Evolutionary conservation across 768 basidiomycete species (phyloP).

Genomic region (Podaxis mareebaensis): DNA sequence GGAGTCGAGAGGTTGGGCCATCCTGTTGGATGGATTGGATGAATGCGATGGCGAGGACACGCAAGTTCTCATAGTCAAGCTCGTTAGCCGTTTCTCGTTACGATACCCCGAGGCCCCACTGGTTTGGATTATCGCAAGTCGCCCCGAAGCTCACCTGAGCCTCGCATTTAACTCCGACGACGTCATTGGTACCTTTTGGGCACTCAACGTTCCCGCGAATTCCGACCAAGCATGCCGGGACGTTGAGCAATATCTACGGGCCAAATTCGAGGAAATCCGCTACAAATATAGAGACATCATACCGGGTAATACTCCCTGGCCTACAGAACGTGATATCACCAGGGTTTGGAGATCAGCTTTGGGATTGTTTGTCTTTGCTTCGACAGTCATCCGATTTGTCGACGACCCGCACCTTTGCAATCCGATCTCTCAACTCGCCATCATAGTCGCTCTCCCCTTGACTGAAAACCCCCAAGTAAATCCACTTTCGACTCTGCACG

Average conservation of each 20-base stretch:
- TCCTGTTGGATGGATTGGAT: slow-evolving; percentile 4
- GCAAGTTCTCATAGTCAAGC: neutral
- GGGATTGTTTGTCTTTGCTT: neutral
- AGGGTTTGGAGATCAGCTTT: neutral
- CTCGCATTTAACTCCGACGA: neutral
- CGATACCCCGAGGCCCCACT: neutral
- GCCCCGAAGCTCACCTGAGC: neutral
- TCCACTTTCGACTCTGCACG: neutral
- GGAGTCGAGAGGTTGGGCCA: neutral
- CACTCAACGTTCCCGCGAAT: neutral
- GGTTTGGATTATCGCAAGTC: neutral
- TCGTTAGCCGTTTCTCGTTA: neutral
- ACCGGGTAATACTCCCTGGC: neutral
- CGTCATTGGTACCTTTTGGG: neutral
- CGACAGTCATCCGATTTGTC: neutral
- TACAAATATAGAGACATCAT: neutral
- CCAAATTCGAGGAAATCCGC: neutral
- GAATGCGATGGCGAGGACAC: slow-evolving; percentile 1
- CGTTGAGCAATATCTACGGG: neutral
- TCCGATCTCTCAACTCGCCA: neutral
- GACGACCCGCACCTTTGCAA: neutral
- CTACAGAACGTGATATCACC: neutral
- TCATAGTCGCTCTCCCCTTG: neutral
- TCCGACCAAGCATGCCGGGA: neutral
- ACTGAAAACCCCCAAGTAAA: no score